Base-by-base conservation (phyloP, 2,329 filamentous ascomycete genomes). In the Penicillium sp. region DNA sequence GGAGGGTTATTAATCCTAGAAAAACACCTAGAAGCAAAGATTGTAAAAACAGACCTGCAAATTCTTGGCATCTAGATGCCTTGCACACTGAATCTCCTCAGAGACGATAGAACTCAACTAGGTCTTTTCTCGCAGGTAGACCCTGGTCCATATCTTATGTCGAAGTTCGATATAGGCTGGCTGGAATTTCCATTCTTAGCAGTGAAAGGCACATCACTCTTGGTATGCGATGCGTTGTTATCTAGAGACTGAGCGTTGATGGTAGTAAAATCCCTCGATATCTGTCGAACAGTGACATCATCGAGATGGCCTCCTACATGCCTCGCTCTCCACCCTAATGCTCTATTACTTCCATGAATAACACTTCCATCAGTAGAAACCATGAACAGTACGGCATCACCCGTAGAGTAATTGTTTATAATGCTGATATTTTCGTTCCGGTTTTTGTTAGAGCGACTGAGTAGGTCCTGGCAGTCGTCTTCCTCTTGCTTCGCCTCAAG, bases 361-460 rank as follows among this genome's bases (percentile, higher is more conserved):
- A 48, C 45, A 29, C 2, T 48, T 48, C 45, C 45, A 48, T 48
- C 45, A 23, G 45, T 48, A 23, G 45, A 48, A 48, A 48, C 45
- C 45, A 48, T 48, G 45, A 48, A 48, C 45, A 48, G 45, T 48
- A 48, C 45, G 21, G 45, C 45, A n/a, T 48, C 45, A 48, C 45
- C 45, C 21, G 45, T 48, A 6, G 45, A 48, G 21, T 48, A 23
- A 48, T 48, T 48, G 19, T 9, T 48, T 1, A 48, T 48, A 23
- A 23, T 45, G 44, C 44, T 45, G 44, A 45, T 45, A n/a, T 45
- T 45, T 45, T 45, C 19, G 44, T 45, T 45, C 44, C 44, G 44
- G 44, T 19, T 17, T 45, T 45, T 45, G 44, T 45, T 45, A 21
- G 44, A 13, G 15, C 8, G 5, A 35, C 31, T 35, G 31, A 7